Evolutionary conservation across 1,139 yeast genomes (phyloP), one percentile per base, ranked within the genome.

Genomic region (Sporopachydermia cereana): DNA sequence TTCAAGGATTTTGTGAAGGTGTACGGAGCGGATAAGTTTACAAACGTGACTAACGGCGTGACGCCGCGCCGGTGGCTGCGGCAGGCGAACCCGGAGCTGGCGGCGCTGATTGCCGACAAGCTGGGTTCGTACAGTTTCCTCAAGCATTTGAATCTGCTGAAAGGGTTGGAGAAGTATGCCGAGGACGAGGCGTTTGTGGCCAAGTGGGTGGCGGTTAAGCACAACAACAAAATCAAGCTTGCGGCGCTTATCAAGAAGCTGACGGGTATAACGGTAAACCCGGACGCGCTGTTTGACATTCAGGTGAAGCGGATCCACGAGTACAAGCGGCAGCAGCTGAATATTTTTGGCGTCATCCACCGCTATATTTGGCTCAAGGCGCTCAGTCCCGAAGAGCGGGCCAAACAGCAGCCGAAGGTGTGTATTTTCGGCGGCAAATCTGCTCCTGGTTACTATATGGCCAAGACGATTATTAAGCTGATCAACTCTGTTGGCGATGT

Each of bases 21-120:
- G 42, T 86, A 76, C 55, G 96, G 96, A 41, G 60, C 72, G 29
- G 85, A 84, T 52, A 84, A 84, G 64, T 88, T 88, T 63, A 84
- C 85, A 49, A 88, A 88, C 58, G 96, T 88, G 49, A 88, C 97
- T 45, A 89, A 89, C 62, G 96, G 96, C 67, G 79, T 88, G 57
- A 89, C 96, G 3, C 96, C 96, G 54, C 79, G 97, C 70, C 80
- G 96, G 67, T 88, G 97, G 97, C 74, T 88, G 61, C 79, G 79
- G 61, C 96, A 88, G 67, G 95, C 96, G 44, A 89, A 88, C 63
- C 96, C 96, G 17, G 70, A 70, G 53, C 71, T 88, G 57, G 76
- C 94, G 23, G 69, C 66, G 21, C 71, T 89, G 53, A 89, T 88
- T 58, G 72, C 85, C 42, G 74, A 78, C 47, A 79, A 78, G 54